A percentile compares a stretch with the other conserved stretches of the same genome.
Evolutionary conservation across 768 basidiomycete genomes (phyloP).

Genomic region (Suillus fuscotomentosus): DNA sequence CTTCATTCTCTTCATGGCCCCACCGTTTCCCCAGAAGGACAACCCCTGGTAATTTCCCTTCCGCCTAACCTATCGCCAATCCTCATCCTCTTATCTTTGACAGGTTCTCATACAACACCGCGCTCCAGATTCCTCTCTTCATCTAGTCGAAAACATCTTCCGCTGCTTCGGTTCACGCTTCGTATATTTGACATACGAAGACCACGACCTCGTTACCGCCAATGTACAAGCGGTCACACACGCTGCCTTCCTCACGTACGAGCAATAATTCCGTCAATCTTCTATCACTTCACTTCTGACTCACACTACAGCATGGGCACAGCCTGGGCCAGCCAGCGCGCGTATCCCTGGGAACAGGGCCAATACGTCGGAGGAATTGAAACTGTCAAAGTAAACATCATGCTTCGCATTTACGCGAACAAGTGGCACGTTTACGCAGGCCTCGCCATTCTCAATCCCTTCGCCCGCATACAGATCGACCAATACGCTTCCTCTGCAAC

Average conservation of each 20-base stretch:
- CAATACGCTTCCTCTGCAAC: conserved; percentile 85
- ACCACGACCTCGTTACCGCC: conserved; percentile 94
- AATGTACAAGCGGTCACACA: conserved; percentile 99
- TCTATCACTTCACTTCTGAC: conserved; percentile 2
- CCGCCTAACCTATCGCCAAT: neutral
- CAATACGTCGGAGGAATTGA: conserved; percentile 97
- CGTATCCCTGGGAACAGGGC: conserved; percentile 95
- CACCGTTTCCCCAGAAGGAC: conserved; percentile 80
- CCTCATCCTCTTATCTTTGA: conserved; percentile 1
- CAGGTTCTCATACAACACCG: conserved; percentile 91
- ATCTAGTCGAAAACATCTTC: conserved; percentile 80
- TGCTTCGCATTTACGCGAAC: conserved; percentile 93
- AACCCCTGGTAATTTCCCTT: conserved; percentile 70
- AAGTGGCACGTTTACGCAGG: conserved; percentile 99
- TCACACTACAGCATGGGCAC: conserved; percentile 83
- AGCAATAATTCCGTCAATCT: neutral
- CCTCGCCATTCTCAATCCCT: conserved; percentile 95
- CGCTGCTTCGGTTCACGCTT: conserved; percentile 77
- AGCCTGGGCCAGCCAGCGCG: conserved; percentile 76
- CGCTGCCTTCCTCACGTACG: conserved; percentile 91
- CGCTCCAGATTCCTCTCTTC: conserved; percentile 68
- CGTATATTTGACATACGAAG: conserved; percentile 93
- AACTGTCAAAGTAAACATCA: conserved; percentile 94
- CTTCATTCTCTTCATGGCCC: conserved; percentile 96
- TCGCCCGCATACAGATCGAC: conserved; percentile 83